These are phyloP conservation scores for Tolypocladium cylindrosporum DNA, from an alignment of 2,329 filamentous ascomycete species.

Conservation along the genomic window DNA sequence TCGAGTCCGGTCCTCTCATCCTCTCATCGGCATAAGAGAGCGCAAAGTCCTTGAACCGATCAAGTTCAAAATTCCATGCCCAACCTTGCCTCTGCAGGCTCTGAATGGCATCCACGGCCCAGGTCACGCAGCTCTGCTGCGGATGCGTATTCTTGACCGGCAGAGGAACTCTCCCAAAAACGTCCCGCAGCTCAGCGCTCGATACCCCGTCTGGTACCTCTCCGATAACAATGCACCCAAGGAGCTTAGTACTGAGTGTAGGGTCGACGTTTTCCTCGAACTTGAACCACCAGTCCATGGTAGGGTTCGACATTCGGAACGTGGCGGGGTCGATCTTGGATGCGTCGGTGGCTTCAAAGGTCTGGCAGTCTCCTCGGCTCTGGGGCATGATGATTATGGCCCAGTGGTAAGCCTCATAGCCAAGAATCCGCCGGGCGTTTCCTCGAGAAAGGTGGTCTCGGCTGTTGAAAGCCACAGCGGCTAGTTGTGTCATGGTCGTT, in stretches of 20 bases:
- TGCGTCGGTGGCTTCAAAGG: constrained; percentile 20
- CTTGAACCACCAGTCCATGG: constrained; percentile 21
- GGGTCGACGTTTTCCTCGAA: constrained; percentile 8
- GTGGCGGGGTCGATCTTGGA: constrained; percentile 18
- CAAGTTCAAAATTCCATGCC: constrained; percentile 13
- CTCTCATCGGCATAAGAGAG: constrained; percentile 19
- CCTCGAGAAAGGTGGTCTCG: constrained; percentile 17
- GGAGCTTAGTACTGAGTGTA: constrained; percentile 11
- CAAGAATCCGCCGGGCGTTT: constrained; percentile 11
- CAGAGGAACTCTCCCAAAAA: constrained; percentile 14
- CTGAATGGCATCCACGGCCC: constrained; percentile 15
- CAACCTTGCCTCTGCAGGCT: constrained; percentile 15
- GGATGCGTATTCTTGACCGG: constrained; percentile 20
- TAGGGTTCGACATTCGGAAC: constrained; percentile 19
- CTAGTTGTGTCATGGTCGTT: constrained; percentile 6
- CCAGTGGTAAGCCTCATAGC: constrained; percentile 22
- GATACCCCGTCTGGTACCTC: constrained; percentile 9
- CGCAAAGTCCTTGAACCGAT: constrained; percentile 15
- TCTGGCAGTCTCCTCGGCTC: constrained; percentile 7
- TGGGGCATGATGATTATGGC: constrained; percentile 15
- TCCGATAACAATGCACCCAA: constrained; percentile 18
- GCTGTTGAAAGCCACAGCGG: constrained; percentile 16
- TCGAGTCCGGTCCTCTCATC: constrained; percentile 8
- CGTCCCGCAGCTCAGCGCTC: constrained; percentile 7
- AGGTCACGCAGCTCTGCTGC: constrained; percentile 24